Evolutionary conservation across 1,284 basidiomycete genomes (phyloP), one percentile per base, ranked within the genome.

Genomic region (Trametes hirsuta): DNA sequence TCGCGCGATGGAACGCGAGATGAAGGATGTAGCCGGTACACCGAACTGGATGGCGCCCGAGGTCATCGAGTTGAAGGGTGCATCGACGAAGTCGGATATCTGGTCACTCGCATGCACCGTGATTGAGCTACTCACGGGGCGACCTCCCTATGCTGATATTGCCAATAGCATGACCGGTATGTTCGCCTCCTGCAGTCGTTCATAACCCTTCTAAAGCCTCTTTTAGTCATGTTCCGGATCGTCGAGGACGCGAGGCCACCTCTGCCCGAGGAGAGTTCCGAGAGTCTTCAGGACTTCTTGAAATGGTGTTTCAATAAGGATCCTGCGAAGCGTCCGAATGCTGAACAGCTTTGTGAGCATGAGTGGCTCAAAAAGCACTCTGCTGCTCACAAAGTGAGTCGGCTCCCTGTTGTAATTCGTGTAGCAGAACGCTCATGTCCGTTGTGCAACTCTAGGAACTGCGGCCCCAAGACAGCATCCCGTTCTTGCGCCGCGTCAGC

Each of bases 41-140:
- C 95, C 95, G 3, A 97, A 98, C 70, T 98, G 95, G 95, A 98
- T 98, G 95, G 95, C 95, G 3, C 95, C 96, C 1, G 95, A 98
- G 74, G 93, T 91, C 50, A 98, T 98, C 65, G 91, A 95, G 74
- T 84, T 85, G 68, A 91, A 83, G 79, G 92, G 86, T 60, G 87
- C 80, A 59, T 91, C 79, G 61, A 85, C 83, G 59, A 94, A 86
- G 79, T 91, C 83, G 41, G 90, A 90, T 69, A 90, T 98, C 47
- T 98, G 96, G 95, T 96, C 94, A 0, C 77, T 98, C 55, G 96
- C 88, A 1, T 97, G 95, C 73, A 97, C 95, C 4, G 88, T 98
- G 67, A 88, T 97, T 68, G 96, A 98, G 75, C 82, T 98, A 48
- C 79, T 98, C 61, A 96, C 94, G 1, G 96, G 96, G 1, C 83